These are phyloP conservation scores for Petunia axillaris DNA, from an alignment of 257 asterid genomes.

Conservation along the genomic window DNA sequence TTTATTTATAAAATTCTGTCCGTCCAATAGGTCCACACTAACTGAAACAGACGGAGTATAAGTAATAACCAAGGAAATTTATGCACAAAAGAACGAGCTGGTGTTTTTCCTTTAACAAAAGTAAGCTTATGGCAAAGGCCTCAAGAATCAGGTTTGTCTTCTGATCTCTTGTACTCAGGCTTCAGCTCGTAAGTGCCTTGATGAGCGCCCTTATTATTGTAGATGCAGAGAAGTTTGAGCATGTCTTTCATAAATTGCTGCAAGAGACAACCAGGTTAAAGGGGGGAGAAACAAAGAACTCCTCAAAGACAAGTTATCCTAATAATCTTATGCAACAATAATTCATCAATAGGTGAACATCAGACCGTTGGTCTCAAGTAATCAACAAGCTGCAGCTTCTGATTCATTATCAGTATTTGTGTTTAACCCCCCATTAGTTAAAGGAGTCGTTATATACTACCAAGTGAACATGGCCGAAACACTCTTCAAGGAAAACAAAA, in stretches of 20 bases:
- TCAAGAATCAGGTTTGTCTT: slow-evolving; percentile 42
- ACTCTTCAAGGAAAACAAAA: neutral
- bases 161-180: slow-evolving; percentile 79
- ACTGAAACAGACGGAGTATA: too few species aligned
- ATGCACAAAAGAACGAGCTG: slow-evolving; percentile 2
- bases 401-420: neutral
- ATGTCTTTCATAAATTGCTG: slow-evolving; percentile 94
- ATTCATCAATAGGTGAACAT: neutral
- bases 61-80: neutral
- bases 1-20: too few species aligned
- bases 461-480: neutral
- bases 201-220: slow-evolving; percentile 87
- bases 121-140: neutral
- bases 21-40: too few species aligned
- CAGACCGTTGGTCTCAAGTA: neutral
- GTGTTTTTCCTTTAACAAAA: neutral
- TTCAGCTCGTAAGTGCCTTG: slow-evolving; percentile 93
- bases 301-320: neutral
- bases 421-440: neutral
- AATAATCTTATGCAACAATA: neutral
- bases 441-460: neutral
- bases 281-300: neutral
- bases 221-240: slow-evolving; percentile 80
- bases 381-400: neutral
- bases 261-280: slow-evolving; percentile 9